Base-by-base conservation (phyloP, 768 basidiomycete genomes). In the Trametopsis cervina region DNA sequence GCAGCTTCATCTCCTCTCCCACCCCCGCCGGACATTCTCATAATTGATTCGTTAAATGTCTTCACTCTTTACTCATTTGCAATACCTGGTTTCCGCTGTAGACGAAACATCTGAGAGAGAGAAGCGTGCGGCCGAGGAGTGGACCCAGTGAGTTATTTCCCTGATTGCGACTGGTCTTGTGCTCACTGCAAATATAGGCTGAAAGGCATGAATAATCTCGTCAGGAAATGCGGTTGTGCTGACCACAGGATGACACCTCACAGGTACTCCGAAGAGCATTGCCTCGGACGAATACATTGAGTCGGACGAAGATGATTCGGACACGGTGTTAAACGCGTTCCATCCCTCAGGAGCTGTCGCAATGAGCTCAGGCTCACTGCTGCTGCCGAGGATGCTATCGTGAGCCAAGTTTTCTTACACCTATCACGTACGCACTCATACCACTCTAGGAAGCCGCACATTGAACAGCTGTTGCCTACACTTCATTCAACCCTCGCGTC, bases 401-500 rank as follows among this genome's bases (percentile, higher is more conserved):
- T 47, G 38, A 24, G 46, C 40, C 9, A 7, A 33, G 7, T 7
- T 7, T 33, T 33, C 29, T 15, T 39, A n/a, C 18, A 4, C 17
- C 21, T 25, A 23, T 35, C 29, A 49, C 49, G 20, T 38, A 44
- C 43, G 11, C 13, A 18, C 25, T 35, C n/a, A 15, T 41, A 15
- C 13, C 9, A 24, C 40, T 4, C 9, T 33, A 68, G 66, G 47
- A 63, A 57, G 40, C 59, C 57, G 6, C 53, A 62, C 33, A 40
- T 62, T 18, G 61, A 61, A 43, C 54, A 58, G 12, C 21, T 63
- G 9, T 27, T 64, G 27, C 49, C 46, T 18, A 50, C 59, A 22
- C 46, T 75, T 20, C 57, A 59, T 4, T 46, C 57, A 7, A 63
- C 76, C 27, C 65, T 89, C 13, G 71, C 73, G 1, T 79, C 78